Conservation (phyloP, 495 filamentous ascomycete genomes). For the Physcia stellaris region DNA sequence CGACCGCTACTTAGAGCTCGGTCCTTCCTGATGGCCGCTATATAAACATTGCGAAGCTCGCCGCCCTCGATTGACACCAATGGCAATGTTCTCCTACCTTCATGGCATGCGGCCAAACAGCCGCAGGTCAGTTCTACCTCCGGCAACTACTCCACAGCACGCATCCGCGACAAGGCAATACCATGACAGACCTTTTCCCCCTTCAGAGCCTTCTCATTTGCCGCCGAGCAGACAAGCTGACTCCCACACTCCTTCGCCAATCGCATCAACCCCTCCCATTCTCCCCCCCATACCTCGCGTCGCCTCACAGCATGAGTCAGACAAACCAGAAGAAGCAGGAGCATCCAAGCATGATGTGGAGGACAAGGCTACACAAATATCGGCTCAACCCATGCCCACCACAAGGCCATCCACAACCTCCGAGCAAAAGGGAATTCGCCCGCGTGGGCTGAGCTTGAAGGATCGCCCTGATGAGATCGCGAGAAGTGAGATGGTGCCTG, state of each 20-base stretch:
- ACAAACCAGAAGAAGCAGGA: background rate
- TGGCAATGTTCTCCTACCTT: constrained; percentile 26
- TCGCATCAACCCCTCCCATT: constrained; percentile 21
- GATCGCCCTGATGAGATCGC: constrained; percentile 1
- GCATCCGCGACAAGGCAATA: constrained; percentile 1
- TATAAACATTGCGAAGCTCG: too few species aligned
- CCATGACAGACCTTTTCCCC: constrained; percentile 5
- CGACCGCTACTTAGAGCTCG: too few species aligned
- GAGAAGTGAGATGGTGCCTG: background rate
- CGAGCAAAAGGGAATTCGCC: background rate
- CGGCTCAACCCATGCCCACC: too few species aligned
- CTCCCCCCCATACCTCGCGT: constrained; percentile 28
- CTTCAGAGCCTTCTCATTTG: too few species aligned
- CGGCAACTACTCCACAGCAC: constrained; percentile 6
- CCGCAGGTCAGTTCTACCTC: constrained; percentile 19
- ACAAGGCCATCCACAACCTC: background rate
- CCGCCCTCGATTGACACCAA: constrained; percentile 6
- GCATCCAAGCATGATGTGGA: background rate
- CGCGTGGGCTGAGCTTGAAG: background rate
- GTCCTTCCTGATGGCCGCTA: too few species aligned
- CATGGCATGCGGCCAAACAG: constrained; percentile 20
- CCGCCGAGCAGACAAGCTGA: too few species aligned
- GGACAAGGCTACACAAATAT: too few species aligned
- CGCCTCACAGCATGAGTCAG: constrained; percentile 17
- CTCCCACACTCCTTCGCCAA: constrained; percentile 18